These are phyloP conservation scores for Hemisphaericaspora xylofermentans DNA, from an alignment of 1,139 yeast genomes.

Conservation along the genomic window DNA sequence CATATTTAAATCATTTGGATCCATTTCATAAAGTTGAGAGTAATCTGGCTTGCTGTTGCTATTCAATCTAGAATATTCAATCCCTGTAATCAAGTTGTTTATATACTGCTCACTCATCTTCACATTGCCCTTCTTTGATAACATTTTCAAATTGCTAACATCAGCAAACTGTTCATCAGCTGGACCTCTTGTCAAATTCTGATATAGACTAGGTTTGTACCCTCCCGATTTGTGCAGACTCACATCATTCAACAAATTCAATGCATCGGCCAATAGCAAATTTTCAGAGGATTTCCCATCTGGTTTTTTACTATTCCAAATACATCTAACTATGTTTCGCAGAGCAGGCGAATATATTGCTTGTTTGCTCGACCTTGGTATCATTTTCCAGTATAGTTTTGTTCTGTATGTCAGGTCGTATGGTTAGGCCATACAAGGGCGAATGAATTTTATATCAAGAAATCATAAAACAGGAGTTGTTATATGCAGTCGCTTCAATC, in stretches of 20 bases:
- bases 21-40: slow-evolving; percentile 17
- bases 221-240: slow-evolving; percentile 3
- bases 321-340: slow-evolving; percentile 8
- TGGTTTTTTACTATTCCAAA: slow-evolving; percentile 9
- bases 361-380: slow-evolving; percentile 1
- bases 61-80: slow-evolving; percentile 18
- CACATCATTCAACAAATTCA: slow-evolving; percentile 29
- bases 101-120: slow-evolving; percentile 17
- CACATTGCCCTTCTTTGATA: not conserved
- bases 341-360: slow-evolving; percentile 4
- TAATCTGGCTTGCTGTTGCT: slow-evolving; percentile 11
- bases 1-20: slow-evolving; percentile 19
- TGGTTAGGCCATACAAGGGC: not conserved
- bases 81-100: slow-evolving; percentile 21
- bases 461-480: too few species aligned
- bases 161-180: slow-evolving; percentile 27
- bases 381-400: not conserved
- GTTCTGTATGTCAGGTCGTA: not conserved
- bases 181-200: slow-evolving; percentile 33
- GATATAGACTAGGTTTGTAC: slow-evolving; percentile 39
- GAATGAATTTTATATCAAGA: too few species aligned
- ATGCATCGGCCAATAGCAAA: slow-evolving; percentile 37
- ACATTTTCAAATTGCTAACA: slow-evolving; percentile 1
- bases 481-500: not conserved
- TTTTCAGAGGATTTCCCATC: slow-evolving; percentile 16